Conservation (phyloP, 805 yeast genomes). For the Zygosaccharomyces siamensis region DNA sequence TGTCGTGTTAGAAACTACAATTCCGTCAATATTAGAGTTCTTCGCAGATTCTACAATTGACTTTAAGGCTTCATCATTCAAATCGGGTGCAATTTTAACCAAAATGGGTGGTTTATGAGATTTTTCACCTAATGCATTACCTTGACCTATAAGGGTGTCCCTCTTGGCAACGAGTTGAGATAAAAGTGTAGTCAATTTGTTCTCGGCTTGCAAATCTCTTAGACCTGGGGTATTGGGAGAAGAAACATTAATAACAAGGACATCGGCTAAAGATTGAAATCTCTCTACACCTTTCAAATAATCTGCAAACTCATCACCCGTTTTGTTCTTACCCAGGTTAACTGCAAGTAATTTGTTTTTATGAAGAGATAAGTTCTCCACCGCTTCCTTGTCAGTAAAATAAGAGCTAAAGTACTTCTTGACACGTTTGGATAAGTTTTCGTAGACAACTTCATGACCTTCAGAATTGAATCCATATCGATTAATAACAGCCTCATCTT, state of each 20-base stretch:
- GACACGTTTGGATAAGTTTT: conserved; percentile 62
- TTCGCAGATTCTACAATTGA: conserved; percentile 80
- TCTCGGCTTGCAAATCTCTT: conserved; percentile 76
- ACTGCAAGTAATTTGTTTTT: conserved; percentile 67
- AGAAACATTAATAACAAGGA: conserved; percentile 83
- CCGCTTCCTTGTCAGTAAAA: conserved; percentile 22
- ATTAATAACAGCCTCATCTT: conserved; percentile 88
- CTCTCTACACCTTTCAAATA: conserved; percentile 78
- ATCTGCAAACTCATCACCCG: conserved; percentile 85
- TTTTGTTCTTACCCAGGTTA: conserved; percentile 88
- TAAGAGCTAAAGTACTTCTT: conserved; percentile 36
- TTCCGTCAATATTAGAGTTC: conserved; percentile 78
- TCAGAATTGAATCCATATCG: conserved; percentile 92
- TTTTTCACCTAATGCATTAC: conserved; percentile 29
- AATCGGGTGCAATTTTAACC: conserved; percentile 93
- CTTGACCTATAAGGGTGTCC: conserved; percentile 43
- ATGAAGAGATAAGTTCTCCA: conserved; percentile 46
- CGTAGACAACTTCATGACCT: conserved; percentile 74
- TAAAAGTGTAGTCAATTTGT: conserved; percentile 63
- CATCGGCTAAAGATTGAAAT: conserved; percentile 82
- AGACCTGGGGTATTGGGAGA: conserved; percentile 96
- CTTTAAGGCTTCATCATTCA: conserved; percentile 71
- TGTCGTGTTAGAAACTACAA: conserved; percentile 89
- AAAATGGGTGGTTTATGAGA: conserved; percentile 64
- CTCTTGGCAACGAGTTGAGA: conserved; percentile 67